Conservation (phyloP, 805 yeast species). For the Saturnispora sekii region DNA sequence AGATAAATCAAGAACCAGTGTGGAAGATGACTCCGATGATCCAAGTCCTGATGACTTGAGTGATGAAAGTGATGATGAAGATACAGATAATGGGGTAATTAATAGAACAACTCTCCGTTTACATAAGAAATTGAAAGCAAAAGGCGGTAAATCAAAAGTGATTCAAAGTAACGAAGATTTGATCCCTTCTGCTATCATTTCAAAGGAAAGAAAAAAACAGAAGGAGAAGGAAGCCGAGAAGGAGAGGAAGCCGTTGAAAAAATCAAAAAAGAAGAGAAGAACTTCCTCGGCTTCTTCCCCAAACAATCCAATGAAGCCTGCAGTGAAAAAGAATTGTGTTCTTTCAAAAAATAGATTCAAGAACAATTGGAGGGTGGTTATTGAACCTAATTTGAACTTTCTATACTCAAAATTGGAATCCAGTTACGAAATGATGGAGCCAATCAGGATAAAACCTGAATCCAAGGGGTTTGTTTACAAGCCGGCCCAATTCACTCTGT, state of each 20-base stretch:
- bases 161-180: conserved; percentile 5
- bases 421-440: conserved; percentile 2
- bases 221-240: not conserved
- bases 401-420: conserved; percentile 9
- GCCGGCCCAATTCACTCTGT: conserved; percentile 13
- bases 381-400: conserved; percentile 13
- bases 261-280: conserved; percentile 5
- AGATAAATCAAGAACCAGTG: not conserved
- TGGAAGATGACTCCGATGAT: not conserved
- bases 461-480: conserved; percentile 12
- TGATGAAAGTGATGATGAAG: conserved; percentile 6
- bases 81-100: not conserved
- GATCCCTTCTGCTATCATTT: conserved; percentile 3
- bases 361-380: conserved; percentile 6
- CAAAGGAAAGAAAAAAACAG: conserved; percentile 1
- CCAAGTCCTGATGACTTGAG: conserved; percentile 5
- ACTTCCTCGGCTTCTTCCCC: not conserved
- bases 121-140: conserved; percentile 1
- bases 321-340: not conserved
- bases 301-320: not conserved
- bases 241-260: not conserved
- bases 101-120: conserved; percentile 6
- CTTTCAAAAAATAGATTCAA: conserved; percentile 6
- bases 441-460: conserved; percentile 5
- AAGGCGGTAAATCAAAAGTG: conserved; percentile 2